A percentile compares a stretch with the other conserved stretches of the same genome.
These are phyloP conservation scores for Colletotrichum eleusines DNA, from an alignment of 2,329 filamentous ascomycete genomes.

Conservation along the genomic window DNA sequence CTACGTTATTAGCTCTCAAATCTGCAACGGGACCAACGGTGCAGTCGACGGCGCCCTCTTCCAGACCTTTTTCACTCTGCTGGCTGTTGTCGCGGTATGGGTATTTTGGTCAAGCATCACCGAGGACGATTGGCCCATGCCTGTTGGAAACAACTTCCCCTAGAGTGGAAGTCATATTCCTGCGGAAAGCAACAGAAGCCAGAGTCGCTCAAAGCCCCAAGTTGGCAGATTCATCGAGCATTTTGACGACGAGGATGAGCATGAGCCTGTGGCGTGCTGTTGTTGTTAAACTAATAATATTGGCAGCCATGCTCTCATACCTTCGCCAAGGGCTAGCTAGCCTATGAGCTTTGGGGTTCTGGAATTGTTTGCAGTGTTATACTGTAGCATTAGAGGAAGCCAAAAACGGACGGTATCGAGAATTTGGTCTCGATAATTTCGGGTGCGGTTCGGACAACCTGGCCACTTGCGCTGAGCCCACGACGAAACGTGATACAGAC, in stretches of 20 bases:
- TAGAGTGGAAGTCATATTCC: conserved; percentile 23
- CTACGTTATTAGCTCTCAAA: conserved; percentile 91
- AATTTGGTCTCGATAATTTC: background rate
- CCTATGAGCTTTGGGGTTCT: no score
- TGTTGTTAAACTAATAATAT: background rate
- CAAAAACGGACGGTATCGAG: background rate
- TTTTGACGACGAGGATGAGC: conserved; percentile 4
- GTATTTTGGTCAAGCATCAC: conserved; percentile 99
- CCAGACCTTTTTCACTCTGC: conserved; percentile 90
- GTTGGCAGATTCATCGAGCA: conserved; percentile 1
- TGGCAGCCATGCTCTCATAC: background rate
- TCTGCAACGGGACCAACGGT: conserved; percentile 84
- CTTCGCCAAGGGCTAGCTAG: background rate
- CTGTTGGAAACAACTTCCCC: conserved; percentile 57
- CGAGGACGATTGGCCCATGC: conserved; percentile 94
- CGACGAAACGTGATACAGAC: background rate
- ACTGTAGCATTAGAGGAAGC: background rate
- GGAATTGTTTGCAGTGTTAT: background rate
- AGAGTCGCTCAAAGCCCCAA: background rate
- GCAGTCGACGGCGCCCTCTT: conserved; percentile 95
- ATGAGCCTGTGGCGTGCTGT: background rate
- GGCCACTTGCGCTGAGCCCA: background rate
- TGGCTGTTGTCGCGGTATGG: conserved; percentile 88
- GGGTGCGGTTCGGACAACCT: background rate
- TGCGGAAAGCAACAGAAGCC: background rate